Conservation (phyloP, 2,329 filamentous ascomycete species). For the Botryotinia calthae region DNA sequence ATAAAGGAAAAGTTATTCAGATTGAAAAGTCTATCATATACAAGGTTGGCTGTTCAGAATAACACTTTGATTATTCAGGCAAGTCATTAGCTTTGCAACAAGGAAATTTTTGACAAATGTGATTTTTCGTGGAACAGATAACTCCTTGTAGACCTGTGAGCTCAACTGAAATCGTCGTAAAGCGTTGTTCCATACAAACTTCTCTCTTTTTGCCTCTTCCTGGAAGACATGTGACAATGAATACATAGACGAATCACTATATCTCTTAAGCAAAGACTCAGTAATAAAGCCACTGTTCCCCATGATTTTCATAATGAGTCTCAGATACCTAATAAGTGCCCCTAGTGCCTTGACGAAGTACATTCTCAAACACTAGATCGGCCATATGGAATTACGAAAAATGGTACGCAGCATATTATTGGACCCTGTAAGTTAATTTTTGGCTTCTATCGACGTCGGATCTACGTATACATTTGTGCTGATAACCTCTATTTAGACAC, state of each 20-base stretch:
- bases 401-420: not conserved
- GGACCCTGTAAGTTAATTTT: not conserved
- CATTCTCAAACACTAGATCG: not conserved
- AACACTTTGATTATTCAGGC: not conserved
- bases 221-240: accelerated
- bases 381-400: not conserved
- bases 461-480: not conserved
- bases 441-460: no score
- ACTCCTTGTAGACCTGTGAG: not conserved
- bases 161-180: not conserved
- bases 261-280: not conserved
- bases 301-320: no score
- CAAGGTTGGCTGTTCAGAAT: not conserved
- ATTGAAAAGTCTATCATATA: not conserved
- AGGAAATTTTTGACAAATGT: not conserved
- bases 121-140: not conserved
- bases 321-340: no score
- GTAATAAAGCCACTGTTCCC: not conserved
- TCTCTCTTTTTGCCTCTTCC: accelerated
- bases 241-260: not conserved
- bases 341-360: not conserved
- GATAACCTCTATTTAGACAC: not conserved
- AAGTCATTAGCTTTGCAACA: not conserved
- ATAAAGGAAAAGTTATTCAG: not conserved
- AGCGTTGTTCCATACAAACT: accelerated